These are phyloP conservation scores for Lignosus rhinocerotis DNA, from an alignment of 1,284 basidiomycete genomes.

Conservation along the genomic window DNA sequence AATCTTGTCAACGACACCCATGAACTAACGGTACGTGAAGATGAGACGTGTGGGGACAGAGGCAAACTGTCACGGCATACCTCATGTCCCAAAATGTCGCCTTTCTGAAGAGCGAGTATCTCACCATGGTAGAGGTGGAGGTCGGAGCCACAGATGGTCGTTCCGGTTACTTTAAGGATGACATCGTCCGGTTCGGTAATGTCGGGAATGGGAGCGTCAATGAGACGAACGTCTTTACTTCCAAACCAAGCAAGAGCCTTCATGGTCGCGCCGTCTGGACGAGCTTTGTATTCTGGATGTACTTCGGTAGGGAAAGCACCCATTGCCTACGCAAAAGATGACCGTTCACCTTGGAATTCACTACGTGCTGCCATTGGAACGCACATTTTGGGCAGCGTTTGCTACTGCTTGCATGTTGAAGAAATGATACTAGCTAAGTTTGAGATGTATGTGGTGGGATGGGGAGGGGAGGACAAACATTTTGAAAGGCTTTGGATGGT, in stretches of 20 bases:
- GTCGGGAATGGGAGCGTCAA: constrained; percentile 65
- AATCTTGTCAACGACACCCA: constrained; percentile 68
- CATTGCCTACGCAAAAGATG: constrained; percentile 27
- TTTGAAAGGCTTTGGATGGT: too few relatives aligned
- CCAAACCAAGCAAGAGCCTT: constrained; percentile 75
- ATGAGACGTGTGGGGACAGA: not conserved
- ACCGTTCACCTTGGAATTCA: not conserved
- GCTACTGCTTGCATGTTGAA: constrained; percentile 37
- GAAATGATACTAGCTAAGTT: not conserved
- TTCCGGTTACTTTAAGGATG: constrained; percentile 67
- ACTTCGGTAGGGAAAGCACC: constrained; percentile 45
- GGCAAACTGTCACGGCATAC: constrained; percentile 30
- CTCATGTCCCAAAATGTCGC: constrained; percentile 79
- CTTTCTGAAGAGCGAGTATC: constrained; percentile 67
- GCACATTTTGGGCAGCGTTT: constrained; percentile 38
- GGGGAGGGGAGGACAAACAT: too few relatives aligned
- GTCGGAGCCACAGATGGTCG: constrained; percentile 72
- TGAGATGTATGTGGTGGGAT: not conserved
- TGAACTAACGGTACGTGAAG: constrained; percentile 46
- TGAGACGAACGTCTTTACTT: constrained; percentile 48
- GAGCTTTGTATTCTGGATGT: constrained; percentile 49
- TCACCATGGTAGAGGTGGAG: constrained; percentile 68
- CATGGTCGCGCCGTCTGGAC: constrained; percentile 57
- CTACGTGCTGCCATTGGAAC: constrained; percentile 2
- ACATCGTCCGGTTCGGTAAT: constrained; percentile 70